Percentiles rank a stretch among this genome's conserved stretches.
Evolutionary conservation across 768 basidiomycete genomes (phyloP).

Genomic region (Lactarius quietus): DNA sequence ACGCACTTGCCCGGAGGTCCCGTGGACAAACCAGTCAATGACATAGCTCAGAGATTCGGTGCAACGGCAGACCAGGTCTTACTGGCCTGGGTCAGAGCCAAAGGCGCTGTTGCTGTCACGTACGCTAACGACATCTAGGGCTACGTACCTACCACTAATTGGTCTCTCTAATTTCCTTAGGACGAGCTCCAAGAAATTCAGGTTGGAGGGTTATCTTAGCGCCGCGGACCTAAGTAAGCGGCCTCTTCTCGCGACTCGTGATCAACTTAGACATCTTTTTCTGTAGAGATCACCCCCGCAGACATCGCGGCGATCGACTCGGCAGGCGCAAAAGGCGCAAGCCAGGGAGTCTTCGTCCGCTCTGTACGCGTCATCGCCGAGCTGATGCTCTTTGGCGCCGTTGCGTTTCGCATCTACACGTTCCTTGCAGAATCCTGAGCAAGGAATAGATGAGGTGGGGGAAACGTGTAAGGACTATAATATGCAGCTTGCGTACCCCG

Average conservation of each 20-base stretch:
- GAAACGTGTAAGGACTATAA: background rate
- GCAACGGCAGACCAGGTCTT: conserved; percentile 63
- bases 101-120: conserved; percentile 65
- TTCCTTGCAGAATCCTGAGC: conserved; percentile 3
- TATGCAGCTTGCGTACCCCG: background rate
- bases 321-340: conserved; percentile 47
- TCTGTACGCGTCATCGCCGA: conserved; percentile 7
- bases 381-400: conserved; percentile 17
- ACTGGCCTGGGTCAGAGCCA: conserved; percentile 67
- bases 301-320: conserved; percentile 56
- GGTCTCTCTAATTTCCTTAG: conserved; percentile 32
- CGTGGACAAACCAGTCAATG: conserved; percentile 53
- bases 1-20: conserved; percentile 59
- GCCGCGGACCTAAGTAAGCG: conserved; percentile 61
- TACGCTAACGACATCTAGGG: conserved; percentile 30
- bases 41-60: conserved; percentile 48
- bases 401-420: conserved; percentile 14
- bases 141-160: background rate
- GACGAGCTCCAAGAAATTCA: conserved; percentile 59
- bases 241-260: background rate
- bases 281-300: conserved; percentile 18
- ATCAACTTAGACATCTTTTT: background rate
- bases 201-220: conserved; percentile 63
- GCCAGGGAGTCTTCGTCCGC: conserved; percentile 9
- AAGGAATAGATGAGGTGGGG: background rate